A percentile compares a stretch with the other conserved stretches of the same genome.
Evolutionary conservation across 2,329 filamentous ascomycete species (phyloP).

Genomic region (Teratosphaeria gauchensis): DNA sequence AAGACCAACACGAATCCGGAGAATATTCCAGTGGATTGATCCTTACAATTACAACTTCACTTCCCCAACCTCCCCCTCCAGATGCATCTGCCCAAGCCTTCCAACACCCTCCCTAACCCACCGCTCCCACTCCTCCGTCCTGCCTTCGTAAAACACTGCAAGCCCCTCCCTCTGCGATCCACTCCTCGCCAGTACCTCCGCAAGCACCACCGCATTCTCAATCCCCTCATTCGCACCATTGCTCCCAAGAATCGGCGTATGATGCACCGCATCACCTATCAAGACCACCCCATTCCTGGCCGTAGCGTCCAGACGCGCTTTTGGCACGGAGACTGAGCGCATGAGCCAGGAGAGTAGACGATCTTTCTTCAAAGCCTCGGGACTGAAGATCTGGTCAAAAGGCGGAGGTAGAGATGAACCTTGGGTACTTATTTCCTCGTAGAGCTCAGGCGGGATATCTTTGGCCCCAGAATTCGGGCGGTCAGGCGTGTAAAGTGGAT

Average conservation of each 20-base stretch:
- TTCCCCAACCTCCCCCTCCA: background rate
- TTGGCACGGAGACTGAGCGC: conserved; percentile 22
- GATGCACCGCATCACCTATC: conserved; percentile 33
- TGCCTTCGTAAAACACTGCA: background rate
- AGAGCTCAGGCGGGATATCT: conserved; percentile 28
- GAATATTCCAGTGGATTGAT: too few species aligned
- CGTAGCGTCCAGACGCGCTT: conserved; percentile 15
- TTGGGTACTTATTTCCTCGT: conserved; percentile 23
- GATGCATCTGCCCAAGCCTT: background rate
- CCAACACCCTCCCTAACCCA: background rate
- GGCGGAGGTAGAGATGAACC: conserved; percentile 16
- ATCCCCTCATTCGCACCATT: conserved; percentile 31
- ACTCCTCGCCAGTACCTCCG: conserved; percentile 2
- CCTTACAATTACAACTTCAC: background rate
- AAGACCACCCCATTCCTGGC: conserved; percentile 21
- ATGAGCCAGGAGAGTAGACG: conserved; percentile 34
- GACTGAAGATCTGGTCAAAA: conserved; percentile 26
- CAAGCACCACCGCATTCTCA: conserved; percentile 28
- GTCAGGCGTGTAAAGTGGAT: conserved; percentile 27
- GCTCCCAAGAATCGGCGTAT: conserved; percentile 32
- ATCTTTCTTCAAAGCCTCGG: conserved; percentile 23
- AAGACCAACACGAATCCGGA: too few species aligned
- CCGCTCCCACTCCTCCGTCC: background rate
- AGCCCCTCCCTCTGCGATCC: background rate
- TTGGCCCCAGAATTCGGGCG: conserved; percentile 23